Conservation (phyloP, 2,329 filamentous ascomycete species). For the Ceratocystis colombiana region DNA sequence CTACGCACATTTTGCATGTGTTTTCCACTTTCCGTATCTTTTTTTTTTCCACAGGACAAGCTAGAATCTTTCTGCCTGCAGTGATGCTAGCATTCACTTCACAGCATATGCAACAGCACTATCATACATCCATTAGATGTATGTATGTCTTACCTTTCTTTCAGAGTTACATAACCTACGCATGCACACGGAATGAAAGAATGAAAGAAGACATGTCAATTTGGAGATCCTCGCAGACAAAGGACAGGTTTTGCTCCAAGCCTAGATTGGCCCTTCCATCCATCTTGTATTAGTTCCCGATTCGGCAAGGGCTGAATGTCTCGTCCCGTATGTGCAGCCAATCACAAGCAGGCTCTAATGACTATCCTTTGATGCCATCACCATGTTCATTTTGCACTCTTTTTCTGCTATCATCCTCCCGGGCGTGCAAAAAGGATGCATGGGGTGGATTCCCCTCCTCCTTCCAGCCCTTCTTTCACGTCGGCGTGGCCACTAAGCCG, state of each 20-base stretch:
- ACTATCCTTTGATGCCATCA: neutral
- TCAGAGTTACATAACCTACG: neutral
- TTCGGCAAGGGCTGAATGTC: conserved; percentile 11
- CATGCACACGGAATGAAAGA: neutral
- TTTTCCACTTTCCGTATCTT: neutral
- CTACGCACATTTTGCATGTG: too few relatives aligned
- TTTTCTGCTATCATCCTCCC: neutral
- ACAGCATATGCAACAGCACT: neutral
- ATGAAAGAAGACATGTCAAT: neutral
- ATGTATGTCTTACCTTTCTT: neutral
- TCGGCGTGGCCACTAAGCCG: neutral
- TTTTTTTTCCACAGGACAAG: neutral
- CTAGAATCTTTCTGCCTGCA: neutral
- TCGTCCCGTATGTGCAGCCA: conserved; percentile 19
- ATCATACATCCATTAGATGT: neutral
- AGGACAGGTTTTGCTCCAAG: neutral
- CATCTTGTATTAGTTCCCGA: neutral
- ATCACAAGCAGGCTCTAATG: neutral
- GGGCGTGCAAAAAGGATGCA: neutral
- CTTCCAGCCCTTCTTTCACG: neutral
- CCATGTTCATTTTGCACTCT: neutral
- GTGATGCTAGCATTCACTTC: neutral
- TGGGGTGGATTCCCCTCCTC: neutral
- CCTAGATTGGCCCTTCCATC: neutral
- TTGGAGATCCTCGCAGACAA: neutral